Conservation (phyloP, 2,329 filamentous ascomycete genomes). For the Microsporum canis region DNA sequence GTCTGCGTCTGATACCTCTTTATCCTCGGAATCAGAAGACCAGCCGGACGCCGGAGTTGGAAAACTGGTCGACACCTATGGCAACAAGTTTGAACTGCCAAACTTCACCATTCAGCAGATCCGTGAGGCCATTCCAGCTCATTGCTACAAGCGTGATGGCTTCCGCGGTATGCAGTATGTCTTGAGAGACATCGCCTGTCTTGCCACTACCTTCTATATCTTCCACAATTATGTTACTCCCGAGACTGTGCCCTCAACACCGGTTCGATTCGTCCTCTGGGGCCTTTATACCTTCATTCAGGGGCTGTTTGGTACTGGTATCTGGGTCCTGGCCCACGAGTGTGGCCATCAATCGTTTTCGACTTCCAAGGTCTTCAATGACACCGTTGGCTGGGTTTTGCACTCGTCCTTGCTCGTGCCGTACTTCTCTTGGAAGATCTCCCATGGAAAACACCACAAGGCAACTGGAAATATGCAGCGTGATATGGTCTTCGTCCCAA, state of each 20-base stretch:
- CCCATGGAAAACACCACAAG: constrained; percentile 99
- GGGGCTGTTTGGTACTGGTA: constrained; percentile 81
- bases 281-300: constrained; percentile 66
- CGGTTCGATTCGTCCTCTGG: constrained; percentile 55
- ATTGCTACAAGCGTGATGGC: constrained; percentile 87
- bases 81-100: constrained; percentile 85
- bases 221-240: constrained; percentile 86
- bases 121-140: constrained; percentile 89
- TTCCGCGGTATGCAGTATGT: constrained; percentile 69
- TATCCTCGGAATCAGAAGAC: constrained; percentile 75
- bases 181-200: constrained; percentile 60
- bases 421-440: constrained; percentile 99
- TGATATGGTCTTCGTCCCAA: constrained; percentile 98
- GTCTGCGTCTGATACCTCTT: constrained; percentile 73
- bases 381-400: constrained; percentile 80
- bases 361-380: constrained; percentile 78
- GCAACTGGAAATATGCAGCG: constrained; percentile 93
- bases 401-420: constrained; percentile 85
- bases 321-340: constrained; percentile 97
- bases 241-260: constrained; percentile 61
- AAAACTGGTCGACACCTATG: constrained; percentile 78
- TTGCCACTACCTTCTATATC: constrained; percentile 69
- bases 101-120: constrained; percentile 98
- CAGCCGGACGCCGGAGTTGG: constrained; percentile 37
- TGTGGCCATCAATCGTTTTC: constrained; percentile 97